phyloP scores from a whole-genome alignment of 2,329 filamentous ascomycete genomes.

The Phialophora macrospora region DNA sequence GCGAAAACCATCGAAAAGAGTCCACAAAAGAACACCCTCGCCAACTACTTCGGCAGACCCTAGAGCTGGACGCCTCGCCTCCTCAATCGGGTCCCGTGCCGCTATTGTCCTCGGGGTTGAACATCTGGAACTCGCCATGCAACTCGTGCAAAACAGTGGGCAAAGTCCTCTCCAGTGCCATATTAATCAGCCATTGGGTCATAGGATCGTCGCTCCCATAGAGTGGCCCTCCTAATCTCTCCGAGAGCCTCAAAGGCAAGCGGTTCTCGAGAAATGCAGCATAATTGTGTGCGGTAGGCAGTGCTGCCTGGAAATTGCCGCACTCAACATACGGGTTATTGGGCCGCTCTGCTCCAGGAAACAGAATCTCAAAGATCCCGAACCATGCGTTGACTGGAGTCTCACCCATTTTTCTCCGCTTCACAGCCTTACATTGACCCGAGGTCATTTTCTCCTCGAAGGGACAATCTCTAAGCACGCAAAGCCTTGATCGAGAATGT shows the following conservation, averaged over 20 bases:
- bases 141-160: slow-evolving; percentile 9
- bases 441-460: slow-evolving; percentile 29
- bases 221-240: slow-evolving; percentile 12
- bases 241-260: slow-evolving; percentile 13
- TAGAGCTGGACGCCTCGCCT: slow-evolving; percentile 4
- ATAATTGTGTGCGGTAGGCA: slow-evolving; percentile 6
- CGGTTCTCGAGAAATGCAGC: slow-evolving; percentile 12
- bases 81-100: neutral
- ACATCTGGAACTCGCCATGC: neutral
- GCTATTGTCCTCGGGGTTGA: neutral
- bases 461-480: slow-evolving; percentile 7
- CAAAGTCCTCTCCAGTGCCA: slow-evolving; percentile 13
- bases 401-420: slow-evolving; percentile 18
- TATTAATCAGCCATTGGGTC: slow-evolving; percentile 18
- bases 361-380: slow-evolving; percentile 29
- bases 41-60: slow-evolving; percentile 60
- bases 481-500: slow-evolving; percentile 14
- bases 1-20: slow-evolving; percentile 41
- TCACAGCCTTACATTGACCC: slow-evolving; percentile 25
- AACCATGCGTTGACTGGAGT: slow-evolving; percentile 23
- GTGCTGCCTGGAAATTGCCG: neutral
- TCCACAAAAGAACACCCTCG: slow-evolving; percentile 60
- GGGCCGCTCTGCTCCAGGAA: slow-evolving; percentile 24
- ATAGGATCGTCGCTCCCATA: neutral
- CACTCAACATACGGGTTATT: slow-evolving; percentile 20